Evolutionary conservation across 805 yeast species (phyloP).

Genomic region (Ogataea nitratoaversa): DNA sequence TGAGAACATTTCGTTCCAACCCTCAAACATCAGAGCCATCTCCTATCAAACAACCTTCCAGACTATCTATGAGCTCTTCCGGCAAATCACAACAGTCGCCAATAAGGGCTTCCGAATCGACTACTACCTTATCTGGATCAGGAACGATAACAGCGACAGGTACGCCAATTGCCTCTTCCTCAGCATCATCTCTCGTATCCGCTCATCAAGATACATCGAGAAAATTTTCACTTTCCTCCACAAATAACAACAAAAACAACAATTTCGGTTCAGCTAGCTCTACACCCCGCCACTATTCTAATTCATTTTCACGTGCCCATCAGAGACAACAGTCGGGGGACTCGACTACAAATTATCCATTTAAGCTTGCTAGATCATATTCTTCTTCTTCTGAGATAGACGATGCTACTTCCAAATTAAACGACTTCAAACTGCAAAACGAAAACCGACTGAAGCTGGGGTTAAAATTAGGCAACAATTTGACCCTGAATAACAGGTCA

Average conservation of each 20-base stretch:
- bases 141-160: background rate
- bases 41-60: conserved; percentile 15
- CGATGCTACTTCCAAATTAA: conserved; percentile 27
- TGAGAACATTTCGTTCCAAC: conserved; percentile 31
- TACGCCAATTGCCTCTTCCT: background rate
- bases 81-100: conserved; percentile 9
- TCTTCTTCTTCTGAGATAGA: conserved; percentile 19
- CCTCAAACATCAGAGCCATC: conserved; percentile 25
- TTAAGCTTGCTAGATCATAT: conserved; percentile 5
- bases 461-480: conserved; percentile 20
- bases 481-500: conserved; percentile 17
- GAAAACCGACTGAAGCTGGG: conserved; percentile 28
- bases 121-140: background rate
- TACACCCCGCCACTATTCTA: conserved; percentile 1
- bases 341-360: background rate
- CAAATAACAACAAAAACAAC: conserved; percentile 1
- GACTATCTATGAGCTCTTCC: background rate
- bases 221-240: background rate
- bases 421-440: conserved; percentile 25
- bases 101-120: background rate
- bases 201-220: background rate
- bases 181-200: background rate
- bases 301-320: background rate
- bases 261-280: conserved; percentile 1
- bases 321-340: background rate